Conservation (phyloP, 495 filamentous ascomycete species). For the Tuber brumale region DNA sequence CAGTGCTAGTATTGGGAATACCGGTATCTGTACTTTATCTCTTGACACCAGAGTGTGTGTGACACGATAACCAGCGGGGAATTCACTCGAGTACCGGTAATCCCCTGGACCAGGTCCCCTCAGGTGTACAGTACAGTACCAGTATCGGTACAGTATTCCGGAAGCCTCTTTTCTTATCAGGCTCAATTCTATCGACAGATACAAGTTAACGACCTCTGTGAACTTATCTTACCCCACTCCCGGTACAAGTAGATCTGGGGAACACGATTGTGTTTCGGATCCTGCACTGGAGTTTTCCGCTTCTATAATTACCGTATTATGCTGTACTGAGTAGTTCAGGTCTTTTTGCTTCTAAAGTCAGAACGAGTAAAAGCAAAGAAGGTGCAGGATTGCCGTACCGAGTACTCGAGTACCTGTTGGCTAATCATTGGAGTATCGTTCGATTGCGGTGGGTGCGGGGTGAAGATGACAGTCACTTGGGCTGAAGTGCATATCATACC, state of each 20-base stretch:
- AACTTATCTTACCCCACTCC: not conserved
- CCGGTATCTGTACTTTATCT: not conserved
- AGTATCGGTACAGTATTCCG: not conserved
- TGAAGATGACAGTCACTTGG: not conserved
- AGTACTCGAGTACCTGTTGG: not conserved
- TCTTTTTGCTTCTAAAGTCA: not conserved
- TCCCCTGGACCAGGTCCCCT: not conserved
- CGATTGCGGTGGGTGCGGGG: not conserved
- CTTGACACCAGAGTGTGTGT: not conserved
- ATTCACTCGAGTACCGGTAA: not conserved
- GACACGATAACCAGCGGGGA: not conserved
- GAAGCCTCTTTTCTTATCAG: too few species aligned
- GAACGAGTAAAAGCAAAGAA: constrained; percentile 2
- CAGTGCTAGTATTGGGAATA: not conserved
- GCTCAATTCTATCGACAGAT: not conserved
- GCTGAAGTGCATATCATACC: not conserved
- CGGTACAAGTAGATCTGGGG: not conserved
- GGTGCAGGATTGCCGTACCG: not conserved
- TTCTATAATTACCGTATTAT: too few species aligned
- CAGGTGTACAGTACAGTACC: not conserved
- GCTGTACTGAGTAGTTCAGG: not conserved
- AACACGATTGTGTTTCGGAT: not conserved
- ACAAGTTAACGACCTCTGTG: not conserved
- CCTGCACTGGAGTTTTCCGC: not conserved
- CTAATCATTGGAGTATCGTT: not conserved